Percentiles rank a stretch among this genome's conserved stretches.
Evolutionary conservation across 1,139 yeast species (phyloP).

Genomic region (Candida pseudoviswanathii): DNA sequence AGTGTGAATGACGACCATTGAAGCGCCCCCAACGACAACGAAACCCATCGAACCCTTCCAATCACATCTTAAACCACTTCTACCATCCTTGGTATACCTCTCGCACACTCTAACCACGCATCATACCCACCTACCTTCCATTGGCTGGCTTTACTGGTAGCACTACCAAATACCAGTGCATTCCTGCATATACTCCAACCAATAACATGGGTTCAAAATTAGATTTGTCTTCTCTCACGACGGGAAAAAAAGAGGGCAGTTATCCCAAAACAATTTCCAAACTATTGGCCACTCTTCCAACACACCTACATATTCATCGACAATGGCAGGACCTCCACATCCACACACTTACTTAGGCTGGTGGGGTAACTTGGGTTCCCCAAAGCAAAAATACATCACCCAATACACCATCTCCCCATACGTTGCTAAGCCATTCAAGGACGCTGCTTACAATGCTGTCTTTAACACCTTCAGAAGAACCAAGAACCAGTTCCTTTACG

Average conservation of each 20-base stretch:
- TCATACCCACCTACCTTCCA: too few relatives aligned
- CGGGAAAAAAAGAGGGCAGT: not conserved
- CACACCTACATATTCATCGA: conserved; percentile 6
- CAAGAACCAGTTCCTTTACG: conserved; percentile 79
- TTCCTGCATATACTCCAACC: conserved; percentile 10
- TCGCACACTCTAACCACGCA: too few relatives aligned
- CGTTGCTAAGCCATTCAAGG: conserved; percentile 92
- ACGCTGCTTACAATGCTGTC: conserved; percentile 79
- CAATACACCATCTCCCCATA: conserved; percentile 89
- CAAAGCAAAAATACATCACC: conserved; percentile 84
- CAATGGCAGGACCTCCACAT: conserved; percentile 74
- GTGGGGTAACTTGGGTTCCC: conserved; percentile 93
- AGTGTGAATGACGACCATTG: too few relatives aligned
- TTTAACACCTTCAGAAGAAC: conserved; percentile 96
- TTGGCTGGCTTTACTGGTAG: too few relatives aligned
- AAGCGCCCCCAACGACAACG: too few relatives aligned
- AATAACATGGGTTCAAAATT: conserved; percentile 6
- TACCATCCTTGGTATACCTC: too few relatives aligned
- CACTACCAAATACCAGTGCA: too few relatives aligned
- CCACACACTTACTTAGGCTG: conserved; percentile 90
- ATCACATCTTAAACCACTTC: too few relatives aligned
- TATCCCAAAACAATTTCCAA: not conserved
- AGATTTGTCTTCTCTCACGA: not conserved
- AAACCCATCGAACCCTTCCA: too few relatives aligned
- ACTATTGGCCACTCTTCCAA: not conserved